These are phyloP conservation scores for Helichrysum umbraculigerum DNA, from an alignment of 129 eudicot genomes.

Conservation along the genomic window DNA sequence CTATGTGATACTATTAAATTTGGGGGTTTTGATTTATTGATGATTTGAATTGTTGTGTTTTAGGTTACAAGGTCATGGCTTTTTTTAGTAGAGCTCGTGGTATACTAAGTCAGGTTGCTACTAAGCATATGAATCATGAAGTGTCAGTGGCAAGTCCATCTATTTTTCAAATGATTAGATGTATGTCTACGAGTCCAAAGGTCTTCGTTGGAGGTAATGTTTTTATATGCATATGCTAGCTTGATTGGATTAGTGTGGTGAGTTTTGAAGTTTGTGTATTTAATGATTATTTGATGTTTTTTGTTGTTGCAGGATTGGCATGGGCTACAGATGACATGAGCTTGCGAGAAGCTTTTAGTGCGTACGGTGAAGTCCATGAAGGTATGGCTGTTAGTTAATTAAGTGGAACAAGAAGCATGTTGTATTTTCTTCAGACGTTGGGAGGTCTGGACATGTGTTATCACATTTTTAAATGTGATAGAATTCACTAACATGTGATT, in stretches of 20 bases:
- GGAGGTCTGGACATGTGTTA: neutral
- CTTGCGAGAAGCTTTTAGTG: constrained; percentile 62
- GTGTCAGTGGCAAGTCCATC: constrained; percentile 59
- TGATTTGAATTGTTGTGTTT: neutral
- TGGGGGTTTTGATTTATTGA: neutral
- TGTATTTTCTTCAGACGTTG: neutral
- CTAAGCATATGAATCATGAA: constrained; percentile 51
- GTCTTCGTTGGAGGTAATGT: constrained; percentile 79
- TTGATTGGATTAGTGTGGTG: neutral
- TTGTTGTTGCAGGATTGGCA: constrained; percentile 66
- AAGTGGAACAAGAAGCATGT: neutral
- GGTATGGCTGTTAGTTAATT: constrained; percentile 38
- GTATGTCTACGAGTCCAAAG: constrained; percentile 83
- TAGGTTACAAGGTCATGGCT: constrained; percentile 65
- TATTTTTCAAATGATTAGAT: constrained; percentile 66
- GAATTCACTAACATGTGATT: neutral
- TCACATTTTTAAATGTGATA: neutral
- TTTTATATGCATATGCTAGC: neutral
- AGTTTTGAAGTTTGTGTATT: neutral
- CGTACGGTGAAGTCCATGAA: constrained; percentile 74
- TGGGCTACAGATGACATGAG: constrained; percentile 64
- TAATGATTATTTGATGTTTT: neutral
- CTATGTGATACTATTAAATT: neutral
- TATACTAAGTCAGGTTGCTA: constrained; percentile 50
- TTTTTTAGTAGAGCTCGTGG: constrained; percentile 69